Percentiles rank a stretch among this genome's conserved stretches.
phyloP scores from a whole-genome alignment of 192 early-diverging fungal species.

The Backusella macrospora region DNA sequence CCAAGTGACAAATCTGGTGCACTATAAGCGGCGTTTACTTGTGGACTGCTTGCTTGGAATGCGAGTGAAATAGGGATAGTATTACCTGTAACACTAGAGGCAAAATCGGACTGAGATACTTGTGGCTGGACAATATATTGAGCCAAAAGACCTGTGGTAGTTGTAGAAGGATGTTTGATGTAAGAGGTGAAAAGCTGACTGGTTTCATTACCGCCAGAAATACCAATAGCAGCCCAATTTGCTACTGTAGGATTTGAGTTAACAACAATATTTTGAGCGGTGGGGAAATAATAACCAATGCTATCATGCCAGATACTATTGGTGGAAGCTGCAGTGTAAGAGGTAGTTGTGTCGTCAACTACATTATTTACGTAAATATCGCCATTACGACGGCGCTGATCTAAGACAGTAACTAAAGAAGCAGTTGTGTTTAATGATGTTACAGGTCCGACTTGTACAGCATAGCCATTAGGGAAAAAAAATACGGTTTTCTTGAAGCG shows the following conservation, averaged over 20 bases:
- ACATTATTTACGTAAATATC: constrained; percentile 19
- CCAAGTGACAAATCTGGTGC: background rate
- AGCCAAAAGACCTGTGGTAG: background rate
- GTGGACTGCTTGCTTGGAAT: background rate
- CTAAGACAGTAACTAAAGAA: constrained; percentile 17
- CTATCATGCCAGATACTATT: constrained; percentile 29
- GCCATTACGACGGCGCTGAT: constrained; percentile 28
- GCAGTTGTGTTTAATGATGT: background rate
- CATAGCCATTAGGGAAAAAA: constrained; percentile 31
- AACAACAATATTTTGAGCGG: constrained; percentile 11
- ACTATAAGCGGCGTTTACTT: background rate
- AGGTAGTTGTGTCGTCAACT: constrained; percentile 1
- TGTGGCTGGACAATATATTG: background rate
- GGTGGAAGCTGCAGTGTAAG: background rate
- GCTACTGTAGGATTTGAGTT: constrained; percentile 11
- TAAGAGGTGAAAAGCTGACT: constrained; percentile 23
- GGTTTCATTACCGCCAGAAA: constrained; percentile 14
- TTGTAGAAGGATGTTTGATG: background rate
- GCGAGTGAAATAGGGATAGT: background rate
- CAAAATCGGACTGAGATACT: background rate
- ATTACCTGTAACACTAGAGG: background rate
- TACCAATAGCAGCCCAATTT: constrained; percentile 28
- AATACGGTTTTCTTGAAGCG: constrained; percentile 27
- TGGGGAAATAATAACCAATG: constrained; percentile 29
- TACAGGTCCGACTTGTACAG: constrained; percentile 21